A percentile compares a stretch with the other conserved stretches of the same genome.
These are phyloP conservation scores for Leucogyrophana mollusca DNA, from an alignment of 768 basidiomycete genomes.

Conservation along the genomic window DNA sequence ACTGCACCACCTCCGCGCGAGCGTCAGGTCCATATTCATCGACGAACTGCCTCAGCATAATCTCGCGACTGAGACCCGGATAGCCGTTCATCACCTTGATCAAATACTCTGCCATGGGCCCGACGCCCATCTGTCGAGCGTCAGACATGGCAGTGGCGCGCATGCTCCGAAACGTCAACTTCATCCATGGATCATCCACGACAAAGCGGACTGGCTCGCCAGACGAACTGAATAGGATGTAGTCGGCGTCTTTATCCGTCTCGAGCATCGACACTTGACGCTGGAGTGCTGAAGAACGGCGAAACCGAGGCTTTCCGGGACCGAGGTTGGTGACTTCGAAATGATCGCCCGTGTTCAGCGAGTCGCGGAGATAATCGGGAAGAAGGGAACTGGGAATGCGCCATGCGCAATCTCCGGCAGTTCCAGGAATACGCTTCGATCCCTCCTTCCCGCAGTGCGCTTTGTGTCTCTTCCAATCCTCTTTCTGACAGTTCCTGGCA, in stretches of 20 bases:
- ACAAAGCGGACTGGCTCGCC: conserved; percentile 13
- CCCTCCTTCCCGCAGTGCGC: conserved; percentile 15
- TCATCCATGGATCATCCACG: conserved; percentile 5
- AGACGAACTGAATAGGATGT: conserved; percentile 16
- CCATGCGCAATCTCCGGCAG: conserved; percentile 15
- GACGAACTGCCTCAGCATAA: neutral
- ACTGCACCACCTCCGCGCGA: neutral
- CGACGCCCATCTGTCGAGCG: too few relatives aligned
- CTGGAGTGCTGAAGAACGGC: conserved; percentile 12
- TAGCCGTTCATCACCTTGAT: neutral
- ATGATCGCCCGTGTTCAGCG: neutral
- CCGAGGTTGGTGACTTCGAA: neutral
- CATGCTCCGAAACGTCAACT: neutral
- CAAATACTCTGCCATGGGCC: neutral
- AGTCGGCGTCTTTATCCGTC: conserved; percentile 14
- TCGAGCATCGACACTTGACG: conserved; percentile 17
- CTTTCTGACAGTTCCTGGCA: conserved; percentile 14
- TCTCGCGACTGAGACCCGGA: neutral
- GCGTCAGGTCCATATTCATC: neutral
- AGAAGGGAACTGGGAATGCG: neutral
- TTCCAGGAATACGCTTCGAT: conserved; percentile 17
- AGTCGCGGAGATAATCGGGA: neutral
- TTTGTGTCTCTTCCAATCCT: conserved; percentile 17
- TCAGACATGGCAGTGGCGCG: neutral
- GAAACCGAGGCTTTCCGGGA: conserved; percentile 5